Evolutionary conservation across 228 moss, liverwort and hornwort genomes (phyloP), one percentile per base, ranked within the genome.

Genomic region (Sphagnum magellanicum): DNA sequence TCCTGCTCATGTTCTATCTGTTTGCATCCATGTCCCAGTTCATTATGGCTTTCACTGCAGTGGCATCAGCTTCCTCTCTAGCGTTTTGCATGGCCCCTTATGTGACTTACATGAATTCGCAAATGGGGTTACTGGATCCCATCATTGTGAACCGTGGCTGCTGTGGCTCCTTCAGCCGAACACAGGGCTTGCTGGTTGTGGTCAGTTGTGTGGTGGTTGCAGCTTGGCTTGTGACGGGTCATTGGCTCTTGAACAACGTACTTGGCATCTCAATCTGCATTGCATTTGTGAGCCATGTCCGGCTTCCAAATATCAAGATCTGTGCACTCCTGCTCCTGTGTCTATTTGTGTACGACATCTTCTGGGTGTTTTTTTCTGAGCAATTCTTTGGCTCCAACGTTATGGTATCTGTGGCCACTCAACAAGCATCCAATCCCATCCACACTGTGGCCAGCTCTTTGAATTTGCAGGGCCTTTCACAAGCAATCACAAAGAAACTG

Each of bases 321-420:
- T 92, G 92, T 50, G 81, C 90, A 59, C 74, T 95, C 75, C 86
- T 95, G 10, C 74, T 95, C 61, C 75, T 81, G 50, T 92, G 95
- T 60, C 72, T 95, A 63, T 92, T 95, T 55, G 87, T 92, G 59
- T 95, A 95, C 68, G 95, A 95, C 66, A 86, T 95, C 60, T 95
- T 95, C 53, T 95, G 95, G 95, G 95, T 95, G 8, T 95, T 90
- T 75, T 95, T 95, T 72, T 95, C 95, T 4, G 90, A 92, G 81
- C 90, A 77, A 7, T 64, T 95, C 60, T 95, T 95, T 75, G 95
- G 95, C 70, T 87, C 90, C 48, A 95, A 95, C 68, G 95, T 95
- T 8, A 95, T 95, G 95, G 90, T 95, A 71, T 83, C 90, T 50
- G 95, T 95, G 69, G 95, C 95, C 66, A 92, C 92, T 66, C 85